These are phyloP conservation scores for Cyphellophora europaea DNA, from an alignment of 2,329 filamentous ascomycete species.

Conservation along the genomic window DNA sequence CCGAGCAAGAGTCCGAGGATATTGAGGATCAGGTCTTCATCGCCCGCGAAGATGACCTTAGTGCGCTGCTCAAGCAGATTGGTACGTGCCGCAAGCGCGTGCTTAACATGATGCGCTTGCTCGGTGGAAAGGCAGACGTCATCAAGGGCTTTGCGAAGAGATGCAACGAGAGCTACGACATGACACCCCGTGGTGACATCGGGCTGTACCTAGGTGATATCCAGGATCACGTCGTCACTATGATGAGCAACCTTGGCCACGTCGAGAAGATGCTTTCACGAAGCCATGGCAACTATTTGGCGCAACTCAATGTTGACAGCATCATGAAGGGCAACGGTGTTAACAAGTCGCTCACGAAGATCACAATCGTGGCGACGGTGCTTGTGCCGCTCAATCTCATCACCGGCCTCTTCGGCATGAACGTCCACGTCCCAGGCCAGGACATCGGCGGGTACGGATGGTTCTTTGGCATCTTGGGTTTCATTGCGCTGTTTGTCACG, in stretches of 20 bases:
- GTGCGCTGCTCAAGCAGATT: slow-evolving; percentile 76
- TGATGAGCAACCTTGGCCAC: slow-evolving; percentile 93
- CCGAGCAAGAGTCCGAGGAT: slow-evolving; percentile 79
- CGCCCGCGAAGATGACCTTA: slow-evolving; percentile 81
- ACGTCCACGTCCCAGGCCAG: slow-evolving; percentile 37
- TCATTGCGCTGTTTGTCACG: slow-evolving; percentile 33
- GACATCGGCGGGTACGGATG: slow-evolving; percentile 27
- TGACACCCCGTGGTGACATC: slow-evolving; percentile 92
- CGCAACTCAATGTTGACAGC: slow-evolving; percentile 86
- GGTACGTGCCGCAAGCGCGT: slow-evolving; percentile 88
- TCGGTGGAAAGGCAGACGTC: slow-evolving; percentile 97
- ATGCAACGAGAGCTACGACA: slow-evolving; percentile 94
- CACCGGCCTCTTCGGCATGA: slow-evolving; percentile 51
- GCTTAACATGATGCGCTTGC: slow-evolving; percentile 82
- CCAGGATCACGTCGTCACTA: slow-evolving; percentile 97
- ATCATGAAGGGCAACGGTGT: slow-evolving; percentile 79
- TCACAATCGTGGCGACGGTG: slow-evolving; percentile 87
- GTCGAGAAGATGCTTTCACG: slow-evolving; percentile 97
- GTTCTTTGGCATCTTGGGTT: slow-evolving; percentile 42
- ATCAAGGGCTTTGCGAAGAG: slow-evolving; percentile 98
- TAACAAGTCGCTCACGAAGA: slow-evolving; percentile 86
- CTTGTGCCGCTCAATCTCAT: slow-evolving; percentile 94
- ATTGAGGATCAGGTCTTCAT: slow-evolving; percentile 96
- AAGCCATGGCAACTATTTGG: slow-evolving; percentile 90
- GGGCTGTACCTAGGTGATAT: slow-evolving; percentile 95